phyloP scores from a whole-genome alignment of 2,329 filamentous ascomycete genomes.

The Aspergillus costaricaensis region DNA sequence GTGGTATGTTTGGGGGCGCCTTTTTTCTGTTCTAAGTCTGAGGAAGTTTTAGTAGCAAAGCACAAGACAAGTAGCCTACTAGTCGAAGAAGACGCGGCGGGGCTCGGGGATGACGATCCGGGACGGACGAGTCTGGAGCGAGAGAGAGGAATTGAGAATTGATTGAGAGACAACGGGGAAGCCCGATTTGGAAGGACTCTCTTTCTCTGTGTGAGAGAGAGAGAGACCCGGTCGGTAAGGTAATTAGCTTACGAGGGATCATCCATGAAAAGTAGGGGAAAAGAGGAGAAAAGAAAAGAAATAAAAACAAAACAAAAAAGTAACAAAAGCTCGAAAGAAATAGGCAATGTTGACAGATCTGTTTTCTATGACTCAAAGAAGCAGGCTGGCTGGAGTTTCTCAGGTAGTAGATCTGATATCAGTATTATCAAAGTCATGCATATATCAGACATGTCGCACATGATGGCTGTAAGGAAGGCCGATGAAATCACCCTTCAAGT shows the following conservation, averaged over 20 bases:
- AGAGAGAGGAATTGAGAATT: background rate
- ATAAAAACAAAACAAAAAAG: too few relatives aligned
- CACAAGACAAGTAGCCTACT: background rate
- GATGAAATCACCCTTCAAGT: too few relatives aligned
- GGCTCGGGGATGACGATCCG: conserved; percentile 14
- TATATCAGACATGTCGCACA: conserved; percentile 2
- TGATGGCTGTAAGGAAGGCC: background rate
- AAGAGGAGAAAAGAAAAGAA: background rate
- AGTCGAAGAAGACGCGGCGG: conserved; percentile 1
- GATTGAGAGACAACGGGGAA: background rate
- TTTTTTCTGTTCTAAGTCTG: background rate
- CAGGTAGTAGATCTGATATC: background rate
- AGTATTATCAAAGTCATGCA: background rate
- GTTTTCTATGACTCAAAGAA: background rate
- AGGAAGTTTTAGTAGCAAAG: conserved; percentile 7
- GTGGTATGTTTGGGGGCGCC: conserved; percentile 1
- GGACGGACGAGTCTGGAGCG: conserved; percentile 4
- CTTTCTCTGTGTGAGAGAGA: too few relatives aligned
- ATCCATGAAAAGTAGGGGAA: background rate
- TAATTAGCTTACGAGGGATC: background rate
- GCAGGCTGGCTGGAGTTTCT: background rate
- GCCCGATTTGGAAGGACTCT: background rate
- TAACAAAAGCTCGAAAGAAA: background rate
- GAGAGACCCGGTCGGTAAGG: background rate
- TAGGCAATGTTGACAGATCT: background rate